Evolutionary conservation across 2,329 filamentous ascomycete species (phyloP).

Genomic region (Clonostachys byssicola): DNA sequence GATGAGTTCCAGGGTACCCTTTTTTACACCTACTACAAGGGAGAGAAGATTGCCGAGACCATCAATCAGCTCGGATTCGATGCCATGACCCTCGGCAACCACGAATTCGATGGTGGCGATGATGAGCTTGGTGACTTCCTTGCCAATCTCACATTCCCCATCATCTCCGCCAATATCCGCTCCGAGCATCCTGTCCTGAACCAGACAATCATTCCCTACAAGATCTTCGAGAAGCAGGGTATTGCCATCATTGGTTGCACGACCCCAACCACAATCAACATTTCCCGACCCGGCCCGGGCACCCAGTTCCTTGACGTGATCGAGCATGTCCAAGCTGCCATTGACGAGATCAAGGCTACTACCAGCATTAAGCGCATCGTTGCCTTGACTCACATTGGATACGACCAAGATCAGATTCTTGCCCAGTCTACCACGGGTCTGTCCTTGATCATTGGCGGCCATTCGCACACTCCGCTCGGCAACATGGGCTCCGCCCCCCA

Average conservation of each 20-base stretch:
- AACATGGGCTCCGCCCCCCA: conserved; percentile 51
- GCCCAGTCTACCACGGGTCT: conserved; percentile 56
- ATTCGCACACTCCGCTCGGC: conserved; percentile 57
- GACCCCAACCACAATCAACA: conserved; percentile 52
- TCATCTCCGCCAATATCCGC: conserved; percentile 59
- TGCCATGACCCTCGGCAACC: conserved; percentile 64
- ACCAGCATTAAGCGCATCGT: conserved; percentile 62
- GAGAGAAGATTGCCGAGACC: conserved; percentile 64
- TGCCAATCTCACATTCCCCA: conserved; percentile 59
- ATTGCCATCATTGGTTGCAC: conserved; percentile 63
- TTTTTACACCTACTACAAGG: conserved; percentile 64
- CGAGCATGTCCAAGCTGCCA: conserved; percentile 52
- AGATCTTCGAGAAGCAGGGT: conserved; percentile 58
- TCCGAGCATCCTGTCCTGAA: conserved; percentile 56
- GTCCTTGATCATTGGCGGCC: conserved; percentile 65
- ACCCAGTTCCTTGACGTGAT: conserved; percentile 57
- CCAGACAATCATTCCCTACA: conserved; percentile 61
- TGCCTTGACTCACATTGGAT: conserved; percentile 64
- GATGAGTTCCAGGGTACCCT: conserved; percentile 68
- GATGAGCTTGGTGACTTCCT: conserved; percentile 59
- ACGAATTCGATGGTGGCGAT: conserved; percentile 64
- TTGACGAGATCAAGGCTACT: conserved; percentile 52
- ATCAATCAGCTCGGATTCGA: conserved; percentile 62
- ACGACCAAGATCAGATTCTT: conserved; percentile 58
- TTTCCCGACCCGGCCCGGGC: conserved; percentile 51